Percentiles rank a stretch among this genome's conserved stretches.
Evolutionary conservation across 495 filamentous ascomycete genomes (phyloP).

Genomic region (Aspergillus conjunctus): DNA sequence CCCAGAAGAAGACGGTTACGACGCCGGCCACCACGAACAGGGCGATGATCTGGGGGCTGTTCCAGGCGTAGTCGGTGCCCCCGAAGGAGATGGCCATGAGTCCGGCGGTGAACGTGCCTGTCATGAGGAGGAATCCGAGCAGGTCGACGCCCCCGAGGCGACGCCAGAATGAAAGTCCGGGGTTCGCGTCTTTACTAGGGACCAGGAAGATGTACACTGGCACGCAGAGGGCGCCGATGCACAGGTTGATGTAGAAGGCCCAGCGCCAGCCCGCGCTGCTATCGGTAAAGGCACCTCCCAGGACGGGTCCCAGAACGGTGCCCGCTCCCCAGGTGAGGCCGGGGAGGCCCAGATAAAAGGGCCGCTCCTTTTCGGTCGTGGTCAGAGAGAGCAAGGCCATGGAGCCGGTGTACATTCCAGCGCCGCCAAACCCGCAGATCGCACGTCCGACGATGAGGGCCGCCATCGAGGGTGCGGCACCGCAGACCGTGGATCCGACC

Average conservation of each 20-base stretch:
- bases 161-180: no score
- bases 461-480: constrained; percentile 34
- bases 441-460: constrained; percentile 39
- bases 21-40: constrained; percentile 49
- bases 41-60: constrained; percentile 49
- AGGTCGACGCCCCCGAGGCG: not conserved
- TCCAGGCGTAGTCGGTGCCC: constrained; percentile 51
- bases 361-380: not conserved
- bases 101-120: not conserved
- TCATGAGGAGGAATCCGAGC: not conserved
- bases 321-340: constrained; percentile 54
- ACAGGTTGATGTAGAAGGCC: constrained; percentile 76
- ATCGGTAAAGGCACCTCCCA: constrained; percentile 65
- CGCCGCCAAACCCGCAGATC: constrained; percentile 42
- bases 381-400: not conserved
- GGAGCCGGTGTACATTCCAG: constrained; percentile 45
- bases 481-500: constrained; percentile 36
- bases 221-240: constrained; percentile 52
- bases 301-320: constrained; percentile 56
- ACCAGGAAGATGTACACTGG: constrained; percentile 61
- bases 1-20: constrained; percentile 38
- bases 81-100: constrained; percentile 26
- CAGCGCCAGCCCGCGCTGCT: constrained; percentile 58
- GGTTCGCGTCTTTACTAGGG: constrained; percentile 49
- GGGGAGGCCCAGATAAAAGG: not conserved